These are phyloP conservation scores for Blastocystis sp. DNA, from an alignment of 352 stramenopile species.

Conservation along the genomic window DNA sequence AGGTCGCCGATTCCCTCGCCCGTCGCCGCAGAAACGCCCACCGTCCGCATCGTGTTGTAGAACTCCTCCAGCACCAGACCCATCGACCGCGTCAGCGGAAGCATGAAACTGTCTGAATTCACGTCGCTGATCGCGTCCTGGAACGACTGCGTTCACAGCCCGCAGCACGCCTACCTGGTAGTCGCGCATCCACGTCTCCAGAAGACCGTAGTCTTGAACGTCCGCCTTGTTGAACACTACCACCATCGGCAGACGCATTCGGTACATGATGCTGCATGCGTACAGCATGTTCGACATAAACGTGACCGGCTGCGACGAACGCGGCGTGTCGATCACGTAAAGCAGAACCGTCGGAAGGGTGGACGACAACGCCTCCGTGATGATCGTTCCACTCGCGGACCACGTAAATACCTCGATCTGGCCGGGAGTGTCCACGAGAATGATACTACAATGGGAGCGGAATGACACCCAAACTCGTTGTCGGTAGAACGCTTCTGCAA, in stretches of 20 bases:
- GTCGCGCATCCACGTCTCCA: slow-evolving; percentile 94
- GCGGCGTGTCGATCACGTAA: slow-evolving; percentile 93
- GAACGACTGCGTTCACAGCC: slow-evolving; percentile 71
- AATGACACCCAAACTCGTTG: slow-evolving; percentile 59
- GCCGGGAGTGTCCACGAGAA: slow-evolving; percentile 91
- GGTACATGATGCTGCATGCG: slow-evolving; percentile 84
- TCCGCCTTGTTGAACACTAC: slow-evolving; percentile 97
- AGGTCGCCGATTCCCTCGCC: slow-evolving; percentile 86
- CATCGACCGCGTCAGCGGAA: slow-evolving; percentile 71
- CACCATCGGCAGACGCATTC: slow-evolving; percentile 87
- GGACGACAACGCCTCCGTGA: slow-evolving; percentile 86
- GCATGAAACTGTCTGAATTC: slow-evolving; percentile 80
- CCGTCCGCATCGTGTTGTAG: slow-evolving; percentile 79
- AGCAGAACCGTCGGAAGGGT: slow-evolving; percentile 89
- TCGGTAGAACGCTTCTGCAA: slow-evolving; percentile 32
- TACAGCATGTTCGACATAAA: slow-evolving; percentile 99
- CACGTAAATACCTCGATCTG: slow-evolving; percentile 99
- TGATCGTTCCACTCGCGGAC: slow-evolving; percentile 90
- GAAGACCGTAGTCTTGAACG: slow-evolving; percentile 81
- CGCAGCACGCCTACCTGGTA: slow-evolving; percentile 66
- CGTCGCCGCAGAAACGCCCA: slow-evolving; percentile 83
- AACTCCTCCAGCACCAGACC: slow-evolving; percentile 78
- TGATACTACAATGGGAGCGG: slow-evolving; percentile 55
- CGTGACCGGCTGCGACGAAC: slow-evolving; percentile 84
- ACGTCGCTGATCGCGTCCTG: slow-evolving; percentile 71